A percentile compares a stretch with the other conserved stretches of the same genome.
These are phyloP conservation scores for Polytrichum commune DNA, from an alignment of 225 moss, liverwort and hornwort species.

Conservation along the genomic window DNA sequence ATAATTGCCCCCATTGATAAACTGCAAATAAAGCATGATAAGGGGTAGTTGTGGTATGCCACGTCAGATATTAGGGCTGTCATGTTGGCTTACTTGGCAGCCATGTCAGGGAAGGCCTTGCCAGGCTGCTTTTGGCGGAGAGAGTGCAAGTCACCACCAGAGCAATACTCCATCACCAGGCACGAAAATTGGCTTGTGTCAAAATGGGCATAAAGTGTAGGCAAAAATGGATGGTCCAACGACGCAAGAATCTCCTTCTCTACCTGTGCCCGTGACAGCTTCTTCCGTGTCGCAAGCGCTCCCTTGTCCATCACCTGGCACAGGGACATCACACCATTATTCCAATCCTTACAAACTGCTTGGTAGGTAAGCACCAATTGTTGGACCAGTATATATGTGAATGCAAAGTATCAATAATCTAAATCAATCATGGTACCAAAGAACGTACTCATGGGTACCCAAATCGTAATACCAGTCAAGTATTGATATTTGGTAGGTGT, in stretches of 20 bases:
- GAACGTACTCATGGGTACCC: too few species aligned
- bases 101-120: conserved; percentile 73
- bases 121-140: conserved; percentile 88
- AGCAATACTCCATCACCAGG: conserved; percentile 98
- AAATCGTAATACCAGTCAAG: too few species aligned
- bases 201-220: conserved; percentile 90
- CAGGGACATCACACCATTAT: background rate
- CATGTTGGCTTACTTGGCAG: conserved; percentile 64
- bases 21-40: too few species aligned
- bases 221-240: conserved; percentile 92
- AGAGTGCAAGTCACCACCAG: conserved; percentile 93
- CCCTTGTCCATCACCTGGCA: conserved; percentile 86
- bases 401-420: too few species aligned
- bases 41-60: too few species aligned
- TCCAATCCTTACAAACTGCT: background rate
- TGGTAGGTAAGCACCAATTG: too few species aligned
- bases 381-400: too few species aligned
- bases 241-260: conserved; percentile 92
- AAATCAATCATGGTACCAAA: too few species aligned
- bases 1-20: too few species aligned
- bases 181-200: conserved; percentile 94
- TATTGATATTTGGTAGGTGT: too few species aligned
- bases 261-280: conserved; percentile 82
- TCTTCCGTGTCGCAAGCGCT: conserved; percentile 80
- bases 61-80: too few species aligned